Base-by-base conservation (phyloP, 306 rosid species). In the Datisca glomerata region DNA sequence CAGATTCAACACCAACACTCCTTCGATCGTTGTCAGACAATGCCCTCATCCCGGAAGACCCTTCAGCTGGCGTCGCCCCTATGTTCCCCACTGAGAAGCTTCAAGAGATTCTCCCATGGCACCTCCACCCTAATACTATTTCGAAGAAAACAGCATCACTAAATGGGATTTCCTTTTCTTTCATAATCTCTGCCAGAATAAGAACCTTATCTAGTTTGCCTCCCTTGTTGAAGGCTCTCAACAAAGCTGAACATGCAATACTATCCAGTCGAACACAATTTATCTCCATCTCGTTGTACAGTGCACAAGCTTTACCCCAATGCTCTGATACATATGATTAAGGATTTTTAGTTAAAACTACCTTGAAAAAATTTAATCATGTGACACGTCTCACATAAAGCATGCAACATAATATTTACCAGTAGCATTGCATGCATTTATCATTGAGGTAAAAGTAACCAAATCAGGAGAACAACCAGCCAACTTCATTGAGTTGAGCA, bases 41-140 rank as follows among this genome's bases (percentile, higher is more conserved):
- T n/a, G n/a, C n/a, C n/a, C n/a, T n/a, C n/a, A n/a, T n/a, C n/a
- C n/a, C n/a, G n/a, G n/a, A n/a, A n/a, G n/a, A n/a, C n/a, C n/a
- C n/a, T n/a, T n/a, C n/a, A n/a, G n/a, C n/a, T n/a, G n/a, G n/a
- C n/a, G n/a, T n/a, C n/a, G n/a, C n/a, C n/a, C n/a, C n/a, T n/a
- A n/a, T n/a, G n/a, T n/a, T n/a, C n/a, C n/a, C n/a, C n/a, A n/a
- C n/a, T n/a, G n/a, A n/a, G n/a, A n/a, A n/a, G n/a, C n/a, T n/a
- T n/a, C n/a, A n/a, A n/a, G n/a, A n/a, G n/a, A n/a, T n/a, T n/a
- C n/a, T n/a, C n/a, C n/a, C n/a, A n/a, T n/a, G n/a, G n/a, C n/a
- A n/a, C n/a, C 97, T 79, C 67, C 97, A 87, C 22, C 94, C 93
- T 20, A 83, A 83, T 73, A 83, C 64, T 72, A 87, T 63, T 67